Evolutionary conservation across 179 eudicot genomes (phyloP).

Genomic region (Sideroxylon spinosum): DNA sequence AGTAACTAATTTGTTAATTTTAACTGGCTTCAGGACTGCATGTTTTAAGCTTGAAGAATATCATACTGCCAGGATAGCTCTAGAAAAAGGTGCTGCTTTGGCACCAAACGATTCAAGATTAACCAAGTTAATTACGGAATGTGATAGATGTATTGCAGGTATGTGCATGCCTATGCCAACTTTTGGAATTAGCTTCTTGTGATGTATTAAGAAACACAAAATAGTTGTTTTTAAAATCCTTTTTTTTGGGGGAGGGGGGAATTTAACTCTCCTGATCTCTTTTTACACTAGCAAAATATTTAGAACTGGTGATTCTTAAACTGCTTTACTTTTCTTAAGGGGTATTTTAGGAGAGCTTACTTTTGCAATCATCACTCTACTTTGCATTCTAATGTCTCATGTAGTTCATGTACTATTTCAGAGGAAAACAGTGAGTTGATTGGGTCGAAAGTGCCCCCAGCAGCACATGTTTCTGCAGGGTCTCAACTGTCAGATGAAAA

Average conservation of each 20-base stretch:
- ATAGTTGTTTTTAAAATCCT: background rate
- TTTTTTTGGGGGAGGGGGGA: too few relatives aligned
- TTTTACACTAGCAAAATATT: background rate
- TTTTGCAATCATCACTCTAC: background rate
- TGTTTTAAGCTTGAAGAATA: slow-evolving; percentile 93
- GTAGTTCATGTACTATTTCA: slow-evolving; percentile 27
- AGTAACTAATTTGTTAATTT: background rate
- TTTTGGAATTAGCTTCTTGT: background rate
- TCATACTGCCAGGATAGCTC: slow-evolving; percentile 84
- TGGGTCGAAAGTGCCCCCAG: slow-evolving; percentile 25
- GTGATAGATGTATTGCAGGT: slow-evolving; percentile 81
- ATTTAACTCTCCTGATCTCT: too few relatives aligned
- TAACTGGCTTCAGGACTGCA: slow-evolving; percentile 44
- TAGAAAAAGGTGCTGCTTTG: slow-evolving; percentile 71
- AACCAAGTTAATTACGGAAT: slow-evolving; percentile 63
- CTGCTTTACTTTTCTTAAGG: background rate
- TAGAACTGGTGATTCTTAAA: slow-evolving; percentile 3
- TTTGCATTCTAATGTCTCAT: background rate
- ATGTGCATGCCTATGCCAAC: background rate
- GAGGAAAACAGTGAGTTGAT: slow-evolving; percentile 60
- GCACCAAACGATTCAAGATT: slow-evolving; percentile 71
- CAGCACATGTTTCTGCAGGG: background rate
- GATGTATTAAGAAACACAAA: too few relatives aligned
- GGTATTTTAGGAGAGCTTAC: background rate
- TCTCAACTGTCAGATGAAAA: slow-evolving; percentile 23